phyloP scores from a whole-genome alignment of 495 filamentous ascomycete species.

The Evernia prunastri region DNA sequence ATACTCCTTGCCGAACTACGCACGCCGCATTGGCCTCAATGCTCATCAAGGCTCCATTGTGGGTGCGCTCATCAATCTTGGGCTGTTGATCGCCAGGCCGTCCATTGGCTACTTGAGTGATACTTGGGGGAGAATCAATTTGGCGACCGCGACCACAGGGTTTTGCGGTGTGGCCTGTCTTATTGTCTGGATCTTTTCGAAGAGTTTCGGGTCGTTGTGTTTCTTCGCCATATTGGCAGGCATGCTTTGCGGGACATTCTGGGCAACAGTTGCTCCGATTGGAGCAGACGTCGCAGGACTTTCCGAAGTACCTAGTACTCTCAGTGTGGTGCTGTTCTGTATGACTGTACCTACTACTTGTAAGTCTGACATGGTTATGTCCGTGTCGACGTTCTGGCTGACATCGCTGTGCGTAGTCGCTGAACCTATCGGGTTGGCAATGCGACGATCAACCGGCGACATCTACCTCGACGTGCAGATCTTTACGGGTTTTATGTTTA shows the following conservation, averaged over 20 bases:
- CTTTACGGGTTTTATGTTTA: conserved; percentile 60
- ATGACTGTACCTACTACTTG: conserved; percentile 62
- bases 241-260: conserved; percentile 64
- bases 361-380: conserved; percentile 19
- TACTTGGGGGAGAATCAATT: conserved; percentile 63
- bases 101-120: conserved; percentile 71
- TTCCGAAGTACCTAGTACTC: conserved; percentile 55
- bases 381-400: neutral
- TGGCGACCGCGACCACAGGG: conserved; percentile 58
- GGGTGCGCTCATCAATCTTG: conserved; percentile 65
- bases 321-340: conserved; percentile 67
- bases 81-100: conserved; percentile 63
- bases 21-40: conserved; percentile 57
- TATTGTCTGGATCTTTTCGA: conserved; percentile 67
- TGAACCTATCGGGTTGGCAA: conserved; percentile 67
- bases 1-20: conserved; percentile 71
- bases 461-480: conserved; percentile 59
- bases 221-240: conserved; percentile 68
- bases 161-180: conserved; percentile 60
- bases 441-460: conserved; percentile 42
- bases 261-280: conserved; percentile 50
- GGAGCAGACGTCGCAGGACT: conserved; percentile 69
- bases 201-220: conserved; percentile 57
- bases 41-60: conserved; percentile 62
- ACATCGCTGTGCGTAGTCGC: conserved; percentile 47